Evolutionary conservation across 23 red algal species (phyloP).

Genomic region (Gracilaria domingensis): DNA sequence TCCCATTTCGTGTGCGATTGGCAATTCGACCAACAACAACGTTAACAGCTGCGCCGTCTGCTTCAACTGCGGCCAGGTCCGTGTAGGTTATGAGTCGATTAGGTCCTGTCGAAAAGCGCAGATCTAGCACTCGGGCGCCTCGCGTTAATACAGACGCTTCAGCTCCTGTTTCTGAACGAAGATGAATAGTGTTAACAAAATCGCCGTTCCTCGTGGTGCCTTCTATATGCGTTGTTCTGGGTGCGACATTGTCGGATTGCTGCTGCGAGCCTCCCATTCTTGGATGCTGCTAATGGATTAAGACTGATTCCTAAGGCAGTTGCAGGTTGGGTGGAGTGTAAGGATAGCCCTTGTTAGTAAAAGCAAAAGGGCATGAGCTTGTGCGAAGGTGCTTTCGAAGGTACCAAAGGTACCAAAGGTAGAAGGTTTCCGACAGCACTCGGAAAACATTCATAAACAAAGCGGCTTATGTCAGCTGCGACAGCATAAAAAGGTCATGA

Average conservation of each 20-base stretch:
- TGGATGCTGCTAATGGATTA: neutral
- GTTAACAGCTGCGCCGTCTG: conserved; percentile 54
- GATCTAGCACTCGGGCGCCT: conserved; percentile 73
- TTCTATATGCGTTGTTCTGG: conserved; percentile 30
- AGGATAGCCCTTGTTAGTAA: no score
- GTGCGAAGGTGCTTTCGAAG: no score
- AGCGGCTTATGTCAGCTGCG: no score
- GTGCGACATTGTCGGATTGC: neutral
- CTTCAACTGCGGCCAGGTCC: conserved; percentile 51
- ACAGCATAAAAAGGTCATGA: no score
- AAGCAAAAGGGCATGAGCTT: no score
- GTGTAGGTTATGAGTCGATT: conserved; percentile 33
- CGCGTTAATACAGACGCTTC: conserved; percentile 67
- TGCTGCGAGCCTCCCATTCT: neutral
- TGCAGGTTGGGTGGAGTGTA: no score
- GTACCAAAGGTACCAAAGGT: no score
- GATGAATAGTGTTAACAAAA: conserved; percentile 54
- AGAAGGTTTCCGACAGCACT: no score
- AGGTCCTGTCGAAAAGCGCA: conserved; percentile 56
- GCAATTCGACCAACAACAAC: conserved; percentile 74
- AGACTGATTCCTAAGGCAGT: no score
- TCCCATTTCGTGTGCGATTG: conserved; percentile 74
- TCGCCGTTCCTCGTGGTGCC: conserved; percentile 44
- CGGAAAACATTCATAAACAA: no score
- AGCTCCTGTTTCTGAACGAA: conserved; percentile 58